Conservation (phyloP, 148 eudicot species). For the Vaccinium darrowii region DNA sequence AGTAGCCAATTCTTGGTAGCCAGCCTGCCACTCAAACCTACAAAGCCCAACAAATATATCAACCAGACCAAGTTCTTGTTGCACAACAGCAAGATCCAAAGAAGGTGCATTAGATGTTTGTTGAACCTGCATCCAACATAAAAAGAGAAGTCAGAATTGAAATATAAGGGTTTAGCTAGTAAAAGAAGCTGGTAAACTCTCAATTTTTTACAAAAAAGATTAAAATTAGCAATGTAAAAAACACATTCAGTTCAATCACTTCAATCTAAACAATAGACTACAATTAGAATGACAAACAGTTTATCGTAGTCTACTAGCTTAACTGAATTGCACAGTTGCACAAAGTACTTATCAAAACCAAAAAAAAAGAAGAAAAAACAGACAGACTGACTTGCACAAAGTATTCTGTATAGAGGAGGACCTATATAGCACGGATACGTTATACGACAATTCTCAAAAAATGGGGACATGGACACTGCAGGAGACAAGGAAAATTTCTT, state of each 20-base stretch:
- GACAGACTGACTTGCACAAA: background rate
- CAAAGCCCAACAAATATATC: slow-evolving; percentile 79
- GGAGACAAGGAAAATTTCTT: background rate
- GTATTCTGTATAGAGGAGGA: background rate
- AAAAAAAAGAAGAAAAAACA: no score
- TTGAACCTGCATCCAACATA: slow-evolving; percentile 46
- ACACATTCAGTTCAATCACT: background rate
- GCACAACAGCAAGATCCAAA: slow-evolving; percentile 41
- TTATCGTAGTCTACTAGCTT: background rate
- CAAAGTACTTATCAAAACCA: background rate
- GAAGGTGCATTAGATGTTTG: slow-evolving; percentile 35
- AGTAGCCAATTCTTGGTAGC: slow-evolving; percentile 94
- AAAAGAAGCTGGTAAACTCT: background rate
- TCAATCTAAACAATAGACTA: background rate
- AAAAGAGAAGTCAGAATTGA: background rate
- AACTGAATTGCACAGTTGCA: background rate
- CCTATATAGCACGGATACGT: background rate
- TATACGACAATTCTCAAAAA: background rate
- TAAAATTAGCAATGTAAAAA: no score
- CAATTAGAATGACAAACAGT: background rate
- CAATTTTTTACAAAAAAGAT: background rate
- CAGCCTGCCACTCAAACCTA: slow-evolving; percentile 97
- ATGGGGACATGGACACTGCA: background rate
- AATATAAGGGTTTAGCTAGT: background rate
- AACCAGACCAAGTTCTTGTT: slow-evolving; percentile 74